Base-by-base conservation (phyloP, 306 rosid genomes). In the Prinsepia uniflora region DNA sequence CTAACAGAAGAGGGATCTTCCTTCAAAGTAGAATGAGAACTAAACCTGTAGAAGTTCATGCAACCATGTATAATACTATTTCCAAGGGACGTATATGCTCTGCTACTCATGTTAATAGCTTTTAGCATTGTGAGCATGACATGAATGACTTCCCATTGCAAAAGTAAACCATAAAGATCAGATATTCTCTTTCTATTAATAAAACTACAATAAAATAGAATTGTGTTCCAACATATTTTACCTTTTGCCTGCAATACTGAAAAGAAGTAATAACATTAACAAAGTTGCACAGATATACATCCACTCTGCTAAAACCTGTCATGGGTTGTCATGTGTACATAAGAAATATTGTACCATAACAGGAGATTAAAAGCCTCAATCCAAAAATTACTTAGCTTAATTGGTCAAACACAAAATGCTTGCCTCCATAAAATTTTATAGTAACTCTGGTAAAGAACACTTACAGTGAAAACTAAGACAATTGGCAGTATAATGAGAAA, bases 231-330 rank as follows among this genome's bases (percentile, higher is more conserved):
- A 46, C 30, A 66, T 30, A 73, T 41, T 63, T 67, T 76, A 89
- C 99, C 97, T 76, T 84, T 81, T 94, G 46, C 75, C 77, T 52
- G 77, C 84, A 68, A 81, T 74, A 66, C 48, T 80, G 45, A 86
- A 67, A 43, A 86, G 63, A 43, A 84, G 83, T 64, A 80, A 67
- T 63, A 87, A 18, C 13, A 70, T 39, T 73, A 85, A 59, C 76
- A 83, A 78, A 63, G 73, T 59, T 53, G 93, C 74, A 14, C 81
- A 64, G 41, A 80, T 47, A 83, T 84, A 84, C 44, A 77, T 76
- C 88, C 88, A 78, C 61, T 94, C 88, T 70, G 96, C 86, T 57
- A 91, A 85, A 60, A 94, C 92, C 98, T 89, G 86, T 67, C 62
- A 79, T 15, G 22, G 63, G 47, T 5, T 66, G 30, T 24, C 34